Evolutionary conservation across 208 protist species (phyloP).

Genomic region (Endotrypanum monterogeii): DNA sequence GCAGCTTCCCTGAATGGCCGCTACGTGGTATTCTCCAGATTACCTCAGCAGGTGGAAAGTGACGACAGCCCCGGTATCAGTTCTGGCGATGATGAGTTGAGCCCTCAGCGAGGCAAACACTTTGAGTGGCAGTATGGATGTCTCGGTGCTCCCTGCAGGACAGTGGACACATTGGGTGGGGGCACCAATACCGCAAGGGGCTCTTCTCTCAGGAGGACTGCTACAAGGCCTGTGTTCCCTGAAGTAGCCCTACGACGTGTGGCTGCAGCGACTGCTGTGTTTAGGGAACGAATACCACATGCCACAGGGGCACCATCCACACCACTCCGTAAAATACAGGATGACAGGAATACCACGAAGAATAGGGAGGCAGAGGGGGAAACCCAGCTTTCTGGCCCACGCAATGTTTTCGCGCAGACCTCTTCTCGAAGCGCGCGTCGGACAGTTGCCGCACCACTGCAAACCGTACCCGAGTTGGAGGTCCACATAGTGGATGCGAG

Average conservation of each 20-base stretch:
- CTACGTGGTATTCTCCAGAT: slow-evolving; percentile 24
- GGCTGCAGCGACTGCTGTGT: not conserved
- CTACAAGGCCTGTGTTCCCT: slow-evolving; percentile 5
- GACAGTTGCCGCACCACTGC: not conserved
- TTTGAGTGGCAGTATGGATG: not conserved
- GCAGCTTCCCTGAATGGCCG: slow-evolving; percentile 5
- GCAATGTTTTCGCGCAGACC: too few species aligned
- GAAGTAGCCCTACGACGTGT: slow-evolving; percentile 19
- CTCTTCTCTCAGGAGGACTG: not conserved
- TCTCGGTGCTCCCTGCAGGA: too few species aligned
- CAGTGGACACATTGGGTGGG: too few species aligned
- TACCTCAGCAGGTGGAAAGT: not conserved
- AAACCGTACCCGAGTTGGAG: slow-evolving; percentile 15
- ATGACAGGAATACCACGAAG: too few species aligned
- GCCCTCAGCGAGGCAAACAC: not conserved
- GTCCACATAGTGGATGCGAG: slow-evolving; percentile 51
- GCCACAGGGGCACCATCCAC: not conserved
- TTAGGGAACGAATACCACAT: not conserved
- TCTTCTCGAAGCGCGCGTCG: too few species aligned
- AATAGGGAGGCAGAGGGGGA: too few species aligned
- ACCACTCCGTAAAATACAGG: not conserved
- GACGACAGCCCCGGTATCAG: not conserved
- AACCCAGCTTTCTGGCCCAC: too few species aligned
- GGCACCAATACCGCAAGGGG: not conserved
- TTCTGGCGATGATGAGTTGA: not conserved